These are phyloP conservation scores for Crucihimalaya himalaica DNA, from an alignment of 345 rosid species.

Conservation along the genomic window DNA sequence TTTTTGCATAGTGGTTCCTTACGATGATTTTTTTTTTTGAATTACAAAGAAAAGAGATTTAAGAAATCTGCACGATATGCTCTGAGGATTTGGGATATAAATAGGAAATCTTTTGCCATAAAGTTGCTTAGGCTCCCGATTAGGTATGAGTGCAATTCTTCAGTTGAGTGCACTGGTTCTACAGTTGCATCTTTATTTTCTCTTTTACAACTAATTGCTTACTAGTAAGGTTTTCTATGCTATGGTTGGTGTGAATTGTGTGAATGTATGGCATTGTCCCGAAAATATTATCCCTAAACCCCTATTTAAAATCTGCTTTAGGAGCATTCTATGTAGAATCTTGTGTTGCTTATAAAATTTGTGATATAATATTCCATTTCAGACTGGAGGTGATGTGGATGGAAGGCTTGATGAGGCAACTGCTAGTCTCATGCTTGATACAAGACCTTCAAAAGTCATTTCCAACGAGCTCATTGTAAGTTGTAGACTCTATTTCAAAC, in stretches of 20 bases:
- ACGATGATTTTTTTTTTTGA: neutral
- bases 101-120: neutral
- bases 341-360: conserved; percentile 27
- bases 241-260: neutral
- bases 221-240: conserved; percentile 3
- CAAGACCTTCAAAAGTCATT: conserved; percentile 93
- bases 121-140: conserved; percentile 7
- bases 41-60: neutral
- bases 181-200: conserved; percentile 8
- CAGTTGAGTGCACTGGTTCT: neutral
- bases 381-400: conserved; percentile 75
- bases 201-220: conserved; percentile 1
- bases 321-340: neutral
- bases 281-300: neutral
- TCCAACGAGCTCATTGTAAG: conserved; percentile 93
- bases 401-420: conserved; percentile 90
- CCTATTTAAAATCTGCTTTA: neutral
- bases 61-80: conserved; percentile 1
- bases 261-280: conserved; percentile 5
- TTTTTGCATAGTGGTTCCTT: conserved; percentile 14
- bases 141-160: neutral
- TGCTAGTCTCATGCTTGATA: conserved; percentile 87
- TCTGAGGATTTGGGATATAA: neutral
- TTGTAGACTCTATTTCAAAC: conserved; percentile 31
- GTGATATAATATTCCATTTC: conserved; percentile 39